Evolutionary conservation across 306 rosid genomes (phyloP).

Genomic region (Medicago arabica): DNA sequence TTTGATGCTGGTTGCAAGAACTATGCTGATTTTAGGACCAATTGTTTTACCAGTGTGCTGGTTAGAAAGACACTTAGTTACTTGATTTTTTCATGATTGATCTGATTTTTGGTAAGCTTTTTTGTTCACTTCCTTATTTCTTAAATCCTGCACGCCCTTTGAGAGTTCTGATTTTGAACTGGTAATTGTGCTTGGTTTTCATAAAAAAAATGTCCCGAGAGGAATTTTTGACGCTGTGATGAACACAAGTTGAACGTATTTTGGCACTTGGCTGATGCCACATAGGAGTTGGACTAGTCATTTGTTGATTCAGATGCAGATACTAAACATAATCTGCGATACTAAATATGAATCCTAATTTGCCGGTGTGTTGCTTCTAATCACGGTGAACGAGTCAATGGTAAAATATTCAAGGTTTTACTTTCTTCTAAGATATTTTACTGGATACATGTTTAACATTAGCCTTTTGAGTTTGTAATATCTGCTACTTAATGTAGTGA

Average conservation of each 20-base stretch:
- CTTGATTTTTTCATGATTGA: slow-evolving; percentile 55
- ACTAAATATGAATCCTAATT: slow-evolving; percentile 45
- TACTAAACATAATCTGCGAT: slow-evolving; percentile 46
- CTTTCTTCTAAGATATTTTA: slow-evolving; percentile 40
- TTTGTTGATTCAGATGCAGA: slow-evolving; percentile 50
- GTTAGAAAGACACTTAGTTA: slow-evolving; percentile 61
- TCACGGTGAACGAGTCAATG: slow-evolving; percentile 41
- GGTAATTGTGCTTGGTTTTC: slow-evolving; percentile 45
- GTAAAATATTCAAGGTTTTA: slow-evolving; percentile 54
- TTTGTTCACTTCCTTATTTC: slow-evolving; percentile 50
- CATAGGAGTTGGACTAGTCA: slow-evolving; percentile 58
- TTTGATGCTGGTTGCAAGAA: slow-evolving; percentile 77
- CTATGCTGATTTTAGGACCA: slow-evolving; percentile 71
- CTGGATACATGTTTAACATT: slow-evolving; percentile 37
- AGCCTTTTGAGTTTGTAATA: slow-evolving; percentile 43
- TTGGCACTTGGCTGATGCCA: slow-evolving; percentile 56
- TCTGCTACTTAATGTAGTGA: slow-evolving; percentile 64
- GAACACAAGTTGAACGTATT: slow-evolving; percentile 51
- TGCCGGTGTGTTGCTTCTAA: slow-evolving; percentile 48
- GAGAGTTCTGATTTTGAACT: slow-evolving; percentile 53
- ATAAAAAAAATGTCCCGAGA: slow-evolving; percentile 37
- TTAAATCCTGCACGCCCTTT: slow-evolving; percentile 42
- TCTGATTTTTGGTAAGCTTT: slow-evolving; percentile 65
- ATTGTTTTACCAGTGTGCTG: slow-evolving; percentile 67
- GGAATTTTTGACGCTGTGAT: slow-evolving; percentile 58